phyloP scores from a whole-genome alignment of 208 protist genomes.

The Trypanosoma avium region DNA sequence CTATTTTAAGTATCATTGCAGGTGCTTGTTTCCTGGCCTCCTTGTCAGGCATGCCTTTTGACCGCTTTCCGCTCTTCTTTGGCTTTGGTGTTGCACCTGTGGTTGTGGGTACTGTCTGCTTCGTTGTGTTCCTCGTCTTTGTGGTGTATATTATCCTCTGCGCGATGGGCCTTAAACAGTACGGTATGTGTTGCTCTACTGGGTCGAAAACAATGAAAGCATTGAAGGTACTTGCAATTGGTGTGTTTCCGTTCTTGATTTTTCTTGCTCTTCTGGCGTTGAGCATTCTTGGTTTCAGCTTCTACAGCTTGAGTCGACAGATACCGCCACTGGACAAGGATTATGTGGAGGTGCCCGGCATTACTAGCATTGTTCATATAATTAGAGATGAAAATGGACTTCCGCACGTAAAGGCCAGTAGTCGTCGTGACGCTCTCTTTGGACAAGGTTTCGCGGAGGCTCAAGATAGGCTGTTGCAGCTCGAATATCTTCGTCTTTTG shows the following conservation, averaged over 20 bases:
- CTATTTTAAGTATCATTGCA: constrained; percentile 44
- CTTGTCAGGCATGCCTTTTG: constrained; percentile 34
- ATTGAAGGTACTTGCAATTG: constrained; percentile 31
- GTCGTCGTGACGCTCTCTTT: constrained; percentile 56
- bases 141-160: constrained; percentile 38
- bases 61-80: constrained; percentile 45
- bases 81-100: constrained; percentile 41
- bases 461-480: constrained; percentile 68
- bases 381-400: constrained; percentile 48
- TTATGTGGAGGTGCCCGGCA: constrained; percentile 41
- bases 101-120: constrained; percentile 35
- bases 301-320: constrained; percentile 49
- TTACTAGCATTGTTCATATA: constrained; percentile 44
- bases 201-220: not conserved
- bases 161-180: constrained; percentile 37
- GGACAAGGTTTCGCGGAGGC: constrained; percentile 62
- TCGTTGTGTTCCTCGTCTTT: constrained; percentile 26
- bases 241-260: constrained; percentile 48
- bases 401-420: constrained; percentile 48
- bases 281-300: constrained; percentile 45
- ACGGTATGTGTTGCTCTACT: constrained; percentile 49
- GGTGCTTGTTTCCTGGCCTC: constrained; percentile 49
- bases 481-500: constrained; percentile 54
- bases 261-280: constrained; percentile 43
- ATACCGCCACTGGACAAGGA: constrained; percentile 45